Evolutionary conservation across 768 basidiomycete genomes (phyloP).

Genomic region (Porpolomopsis calyptriformis): DNA sequence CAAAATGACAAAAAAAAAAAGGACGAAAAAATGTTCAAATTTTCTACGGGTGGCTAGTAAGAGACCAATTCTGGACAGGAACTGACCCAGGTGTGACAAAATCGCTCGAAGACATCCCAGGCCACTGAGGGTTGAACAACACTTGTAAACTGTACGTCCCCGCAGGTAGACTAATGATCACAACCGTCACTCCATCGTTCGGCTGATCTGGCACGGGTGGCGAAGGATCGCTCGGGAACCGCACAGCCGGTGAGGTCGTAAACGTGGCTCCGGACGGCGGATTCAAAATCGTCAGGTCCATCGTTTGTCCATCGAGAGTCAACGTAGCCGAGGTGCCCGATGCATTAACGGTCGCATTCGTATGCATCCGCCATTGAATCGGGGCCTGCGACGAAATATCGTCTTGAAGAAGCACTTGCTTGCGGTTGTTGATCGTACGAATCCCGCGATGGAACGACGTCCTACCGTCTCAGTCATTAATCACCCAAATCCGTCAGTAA

Average conservation of each 20-base stretch:
- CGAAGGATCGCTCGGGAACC: constrained; percentile 48
- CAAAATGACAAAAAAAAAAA: too few relatives aligned
- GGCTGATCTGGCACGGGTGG: constrained; percentile 57
- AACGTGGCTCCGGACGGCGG: constrained; percentile 61
- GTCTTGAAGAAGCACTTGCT: constrained; percentile 88
- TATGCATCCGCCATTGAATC: constrained; percentile 90
- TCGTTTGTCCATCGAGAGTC: constrained; percentile 53
- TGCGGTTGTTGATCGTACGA: constrained; percentile 70
- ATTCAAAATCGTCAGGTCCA: constrained; percentile 57
- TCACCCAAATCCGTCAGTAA: constrained; percentile 4
- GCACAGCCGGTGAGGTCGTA: constrained; percentile 39
- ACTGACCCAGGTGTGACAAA: constrained; percentile 68
- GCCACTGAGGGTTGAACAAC: constrained; percentile 92
- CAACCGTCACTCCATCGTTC: constrained; percentile 72
- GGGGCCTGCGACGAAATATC: constrained; percentile 56
- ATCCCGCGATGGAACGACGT: constrained; percentile 76
- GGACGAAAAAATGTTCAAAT: not conserved
- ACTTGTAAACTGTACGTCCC: constrained; percentile 76
- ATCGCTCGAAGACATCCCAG: constrained; percentile 42
- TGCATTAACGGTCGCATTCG: constrained; percentile 70
- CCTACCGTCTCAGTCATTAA: constrained; percentile 23
- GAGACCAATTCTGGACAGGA: constrained; percentile 59
- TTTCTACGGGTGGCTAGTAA: constrained; percentile 62
- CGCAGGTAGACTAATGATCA: constrained; percentile 58
- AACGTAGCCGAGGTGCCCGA: constrained; percentile 65